These are phyloP conservation scores for Cichorium intybus DNA, from an alignment of 140 eudicot genomes.

Conservation along the genomic window DNA sequence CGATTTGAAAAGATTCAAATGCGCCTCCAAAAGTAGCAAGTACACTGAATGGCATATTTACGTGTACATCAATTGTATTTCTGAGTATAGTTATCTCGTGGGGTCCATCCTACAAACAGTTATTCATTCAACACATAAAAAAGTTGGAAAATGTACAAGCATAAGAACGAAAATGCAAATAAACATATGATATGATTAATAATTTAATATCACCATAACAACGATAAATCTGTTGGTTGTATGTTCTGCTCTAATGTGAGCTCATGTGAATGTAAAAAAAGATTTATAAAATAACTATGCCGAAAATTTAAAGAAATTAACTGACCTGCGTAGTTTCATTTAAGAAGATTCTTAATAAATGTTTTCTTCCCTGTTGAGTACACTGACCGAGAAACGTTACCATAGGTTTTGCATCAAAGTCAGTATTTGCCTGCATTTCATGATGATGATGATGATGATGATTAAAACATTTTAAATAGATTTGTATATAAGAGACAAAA, in stretches of 20 bases:
- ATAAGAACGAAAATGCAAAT: not conserved
- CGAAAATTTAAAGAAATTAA: not conserved
- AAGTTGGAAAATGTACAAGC: not conserved
- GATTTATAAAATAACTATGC: not conserved
- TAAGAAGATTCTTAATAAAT: conserved; percentile 81
- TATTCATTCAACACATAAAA: not conserved
- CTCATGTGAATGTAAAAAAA: conserved; percentile 42
- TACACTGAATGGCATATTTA: conserved; percentile 77
- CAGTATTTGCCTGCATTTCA: conserved; percentile 78
- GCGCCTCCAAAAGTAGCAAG: conserved; percentile 82
- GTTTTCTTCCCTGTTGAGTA: conserved; percentile 98
- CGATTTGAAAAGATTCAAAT: conserved; percentile 92
- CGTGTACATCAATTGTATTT: conserved; percentile 90
- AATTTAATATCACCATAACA: conserved; percentile 51
- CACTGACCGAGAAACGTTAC: conserved; percentile 98
- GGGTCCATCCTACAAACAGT: conserved; percentile 65
- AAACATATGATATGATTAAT: not conserved
- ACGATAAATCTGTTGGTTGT: conserved; percentile 79
- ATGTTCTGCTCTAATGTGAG: conserved; percentile 91
- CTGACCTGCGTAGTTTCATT: conserved; percentile 77
- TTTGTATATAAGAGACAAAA: not conserved
- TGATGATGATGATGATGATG: no score
- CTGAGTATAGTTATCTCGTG: conserved; percentile 95
- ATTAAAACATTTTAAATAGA: not conserved
- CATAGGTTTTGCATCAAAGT: conserved; percentile 97